Base-by-base conservation (phyloP, 2,329 filamentous ascomycete species). In the Pyrenochaeta sp. region DNA sequence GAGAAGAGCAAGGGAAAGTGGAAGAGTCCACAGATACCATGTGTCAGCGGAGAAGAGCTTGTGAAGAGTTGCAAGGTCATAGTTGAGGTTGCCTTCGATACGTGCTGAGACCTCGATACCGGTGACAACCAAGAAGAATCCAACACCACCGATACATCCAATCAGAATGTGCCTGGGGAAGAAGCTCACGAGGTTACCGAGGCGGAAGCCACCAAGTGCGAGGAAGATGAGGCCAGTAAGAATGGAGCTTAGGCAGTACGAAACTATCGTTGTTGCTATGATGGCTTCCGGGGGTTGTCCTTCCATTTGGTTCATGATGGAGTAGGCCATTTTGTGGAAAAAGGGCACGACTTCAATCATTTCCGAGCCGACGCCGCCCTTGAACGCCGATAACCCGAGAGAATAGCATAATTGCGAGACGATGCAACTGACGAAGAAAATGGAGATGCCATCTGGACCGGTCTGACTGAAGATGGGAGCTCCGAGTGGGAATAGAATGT, bases 321-420 rank as follows among this genome's bases (percentile, higher is more conserved):
- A 93, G 52, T 87, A 85, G 1, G 94, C 92, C 93, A 99, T 99
- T 63, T 93, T 96, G 74, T 99, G 94, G 69, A 99, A 97, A 74
- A 99, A 99, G 0, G 93, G 94, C 1, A 99, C 93, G 1, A 97
- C 93, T 74, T 99, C 94, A 56, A 97, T 99, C 85, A 99, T 86
- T 71, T 99, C 94, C 2, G 94, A 97, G 4, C 94, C 94, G 46
- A 99, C 85, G 3, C 90, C 91, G 11, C 94, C 93, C 55, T 83
- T 87, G 75, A 99, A 99, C 22, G 90, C 85, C 62, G 92, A 96
- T 1, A 90, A 88, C 3, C 85, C 86, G 14, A 81, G 80, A 0
- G 93, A 96, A 68, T 93, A 97, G 11, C 90, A 88, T 37, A 99
- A 72, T 68, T 99, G 94, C 0, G 94, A 89, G 27, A 97, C 82